Evolutionary conservation across 2,329 filamentous ascomycete genomes (phyloP).

Genomic region (Ophiobolus disseminans): DNA sequence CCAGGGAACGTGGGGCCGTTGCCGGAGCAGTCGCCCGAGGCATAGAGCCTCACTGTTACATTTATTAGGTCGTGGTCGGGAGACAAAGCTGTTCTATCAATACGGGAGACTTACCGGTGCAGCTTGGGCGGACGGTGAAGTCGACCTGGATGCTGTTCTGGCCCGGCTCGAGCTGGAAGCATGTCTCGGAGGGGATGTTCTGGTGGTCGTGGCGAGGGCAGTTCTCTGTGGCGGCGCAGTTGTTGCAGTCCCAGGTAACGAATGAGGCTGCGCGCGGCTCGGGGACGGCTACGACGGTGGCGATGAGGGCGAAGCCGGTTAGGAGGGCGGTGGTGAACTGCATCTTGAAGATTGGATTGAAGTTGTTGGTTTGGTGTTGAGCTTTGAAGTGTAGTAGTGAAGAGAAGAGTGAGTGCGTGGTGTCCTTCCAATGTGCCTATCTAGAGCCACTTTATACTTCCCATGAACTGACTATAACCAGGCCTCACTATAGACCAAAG

Average conservation of each 20-base stretch:
- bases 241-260: slow-evolving; percentile 1
- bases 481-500: no score
- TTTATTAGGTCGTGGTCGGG: neutral
- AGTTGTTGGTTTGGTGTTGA: no score
- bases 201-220: neutral
- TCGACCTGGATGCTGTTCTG: neutral
- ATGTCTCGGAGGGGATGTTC: neutral
- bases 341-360: no score
- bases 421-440: no score
- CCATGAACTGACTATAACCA: no score
- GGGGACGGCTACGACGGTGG: neutral
- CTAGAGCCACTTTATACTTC: no score
- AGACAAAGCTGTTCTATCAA: neutral
- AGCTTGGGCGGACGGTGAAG: neutral
- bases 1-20: neutral
- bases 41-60: slow-evolving; percentile 1
- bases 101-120: slow-evolving; percentile 1
- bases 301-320: neutral
- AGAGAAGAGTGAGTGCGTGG: neutral
- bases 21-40: neutral
- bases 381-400: neutral
- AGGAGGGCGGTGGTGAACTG: neutral
- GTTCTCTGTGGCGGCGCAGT: neutral
- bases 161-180: neutral
- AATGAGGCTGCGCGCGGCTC: slow-evolving; percentile 4